These are phyloP conservation scores for Colletotrichum chrysophilum DNA, from an alignment of 2,329 filamentous ascomycete species.

Conservation along the genomic window DNA sequence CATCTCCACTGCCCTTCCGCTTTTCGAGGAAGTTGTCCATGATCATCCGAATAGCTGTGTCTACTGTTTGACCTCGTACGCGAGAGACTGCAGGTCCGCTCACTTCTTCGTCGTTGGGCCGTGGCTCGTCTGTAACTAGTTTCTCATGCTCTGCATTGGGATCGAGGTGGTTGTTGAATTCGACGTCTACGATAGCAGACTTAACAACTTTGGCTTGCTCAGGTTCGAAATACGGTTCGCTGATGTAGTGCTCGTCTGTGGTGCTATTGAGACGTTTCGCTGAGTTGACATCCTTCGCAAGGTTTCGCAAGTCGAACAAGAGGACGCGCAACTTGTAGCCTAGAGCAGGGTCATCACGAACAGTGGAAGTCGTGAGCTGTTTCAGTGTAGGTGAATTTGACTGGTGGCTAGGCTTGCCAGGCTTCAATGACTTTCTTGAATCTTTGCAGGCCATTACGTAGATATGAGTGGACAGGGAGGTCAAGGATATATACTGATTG, in stretches of 20 bases:
- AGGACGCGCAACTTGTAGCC: neutral
- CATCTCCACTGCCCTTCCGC: neutral
- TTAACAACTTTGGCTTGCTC: neutral
- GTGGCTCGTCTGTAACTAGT: neutral
- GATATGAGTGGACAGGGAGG: accelerated
- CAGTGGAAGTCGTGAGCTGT: neutral
- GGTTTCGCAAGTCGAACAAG: neutral
- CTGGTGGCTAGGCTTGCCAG: neutral
- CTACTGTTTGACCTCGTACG: neutral
- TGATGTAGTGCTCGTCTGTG: neutral
- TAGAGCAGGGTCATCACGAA: neutral
- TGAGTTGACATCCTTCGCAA: neutral
- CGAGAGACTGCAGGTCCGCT: neutral
- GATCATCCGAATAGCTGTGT: neutral
- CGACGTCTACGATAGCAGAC: neutral
- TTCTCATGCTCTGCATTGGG: neutral
- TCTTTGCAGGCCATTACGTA: neutral
- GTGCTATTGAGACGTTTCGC: neutral
- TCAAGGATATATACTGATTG: neutral
- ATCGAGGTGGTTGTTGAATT: neutral
- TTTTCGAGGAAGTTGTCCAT: neutral
- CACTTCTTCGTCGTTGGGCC: accelerated
- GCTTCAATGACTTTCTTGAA: neutral
- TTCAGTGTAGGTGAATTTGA: neutral
- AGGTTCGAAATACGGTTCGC: neutral